Evolutionary conservation across 106 monocot genomes (phyloP).

Genomic region (Dendrobium chrysotoxum): DNA sequence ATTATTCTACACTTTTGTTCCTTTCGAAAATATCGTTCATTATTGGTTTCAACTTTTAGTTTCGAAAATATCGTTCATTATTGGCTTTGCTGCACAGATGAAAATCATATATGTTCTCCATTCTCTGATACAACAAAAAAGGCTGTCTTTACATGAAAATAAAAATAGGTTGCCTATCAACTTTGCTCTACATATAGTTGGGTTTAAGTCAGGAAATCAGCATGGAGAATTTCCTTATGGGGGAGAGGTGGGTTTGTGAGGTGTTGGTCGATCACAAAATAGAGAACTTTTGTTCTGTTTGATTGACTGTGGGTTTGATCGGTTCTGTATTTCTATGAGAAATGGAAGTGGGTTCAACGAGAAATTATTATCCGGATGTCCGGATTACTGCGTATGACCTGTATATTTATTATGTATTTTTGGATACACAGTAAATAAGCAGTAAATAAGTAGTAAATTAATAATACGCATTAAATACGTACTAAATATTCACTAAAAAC

Average conservation of each 20-base stretch:
- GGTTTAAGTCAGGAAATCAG: background rate
- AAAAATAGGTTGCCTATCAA: too few relatives aligned
- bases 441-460: too few relatives aligned
- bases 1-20: too few relatives aligned
- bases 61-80: background rate
- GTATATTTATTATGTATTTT: too few relatives aligned
- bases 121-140: background rate
- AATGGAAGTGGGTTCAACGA: background rate
- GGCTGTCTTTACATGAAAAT: too few relatives aligned
- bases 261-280: background rate
- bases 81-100: background rate
- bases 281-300: background rate
- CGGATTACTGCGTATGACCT: too few relatives aligned
- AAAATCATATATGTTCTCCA: background rate
- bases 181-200: too few relatives aligned
- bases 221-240: background rate
- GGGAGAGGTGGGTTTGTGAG: background rate
- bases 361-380: too few relatives aligned
- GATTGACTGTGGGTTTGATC: background rate
- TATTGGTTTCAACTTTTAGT: background rate
- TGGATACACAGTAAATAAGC: too few relatives aligned
- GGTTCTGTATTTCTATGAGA: background rate
- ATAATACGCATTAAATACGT: too few relatives aligned
- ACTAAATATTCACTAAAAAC: too few relatives aligned
- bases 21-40: background rate